Evolutionary conservation across 2,329 filamentous ascomycete genomes (phyloP).

Genomic region (Exophiala mesophila): DNA sequence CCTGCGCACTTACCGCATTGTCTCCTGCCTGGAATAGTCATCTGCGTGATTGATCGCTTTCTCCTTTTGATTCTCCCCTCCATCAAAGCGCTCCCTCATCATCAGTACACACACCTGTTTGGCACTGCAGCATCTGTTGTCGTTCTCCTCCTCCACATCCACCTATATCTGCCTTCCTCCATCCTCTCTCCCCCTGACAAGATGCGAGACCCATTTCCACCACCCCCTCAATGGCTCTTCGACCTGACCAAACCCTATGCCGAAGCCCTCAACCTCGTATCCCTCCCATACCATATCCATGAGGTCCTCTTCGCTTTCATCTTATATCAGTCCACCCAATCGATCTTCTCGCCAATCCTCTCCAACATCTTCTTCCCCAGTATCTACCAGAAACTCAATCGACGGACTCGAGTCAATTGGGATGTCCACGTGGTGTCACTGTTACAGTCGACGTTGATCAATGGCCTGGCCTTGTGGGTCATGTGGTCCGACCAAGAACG

Average conservation of each 20-base stretch:
- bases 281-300: slow-evolving; percentile 57
- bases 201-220: slow-evolving; percentile 43
- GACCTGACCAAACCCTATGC: slow-evolving; percentile 47
- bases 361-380: slow-evolving; percentile 51
- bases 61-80: too few relatives aligned
- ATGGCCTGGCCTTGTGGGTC: slow-evolving; percentile 52
- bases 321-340: slow-evolving; percentile 54
- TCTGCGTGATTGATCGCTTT: too few relatives aligned
- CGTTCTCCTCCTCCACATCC: too few relatives aligned
- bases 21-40: too few relatives aligned
- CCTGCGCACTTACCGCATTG: too few relatives aligned
- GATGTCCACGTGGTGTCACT: slow-evolving; percentile 62
- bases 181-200: background rate
- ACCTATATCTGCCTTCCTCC: too few relatives aligned
- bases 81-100: background rate
- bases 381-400: slow-evolving; percentile 50
- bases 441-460: slow-evolving; percentile 55
- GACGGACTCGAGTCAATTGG: slow-evolving; percentile 59
- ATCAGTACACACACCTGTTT: background rate
- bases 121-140: too few relatives aligned
- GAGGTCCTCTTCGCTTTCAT: slow-evolving; percentile 54
- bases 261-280: slow-evolving; percentile 48
- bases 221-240: slow-evolving; percentile 50
- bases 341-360: slow-evolving; percentile 51
- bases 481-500: slow-evolving; percentile 54